Evolutionary conservation across 164 flowering plant genomes (phyloP).

Genomic region (Magnolia sinica): DNA sequence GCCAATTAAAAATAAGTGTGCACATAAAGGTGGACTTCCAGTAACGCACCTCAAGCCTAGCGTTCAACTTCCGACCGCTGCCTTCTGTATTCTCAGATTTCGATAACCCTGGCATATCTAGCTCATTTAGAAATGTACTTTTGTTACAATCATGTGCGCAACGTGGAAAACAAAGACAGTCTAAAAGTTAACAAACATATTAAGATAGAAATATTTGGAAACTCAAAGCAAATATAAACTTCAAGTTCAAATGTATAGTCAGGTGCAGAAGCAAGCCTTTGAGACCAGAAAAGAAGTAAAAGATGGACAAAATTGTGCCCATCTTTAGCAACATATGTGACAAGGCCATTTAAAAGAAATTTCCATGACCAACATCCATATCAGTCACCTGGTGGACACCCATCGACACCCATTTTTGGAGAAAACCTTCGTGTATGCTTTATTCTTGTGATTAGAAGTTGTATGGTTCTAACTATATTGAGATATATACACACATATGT

Average conservation of each 20-base stretch:
- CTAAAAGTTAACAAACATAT: background rate
- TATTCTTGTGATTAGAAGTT: too few species aligned
- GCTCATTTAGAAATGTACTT: constrained; percentile 1
- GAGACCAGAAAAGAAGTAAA: too few species aligned
- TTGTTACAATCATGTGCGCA: background rate
- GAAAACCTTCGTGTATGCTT: too few species aligned
- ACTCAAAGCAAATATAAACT: background rate
- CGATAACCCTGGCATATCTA: constrained; percentile 12
- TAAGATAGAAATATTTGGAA: background rate
- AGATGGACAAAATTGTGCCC: too few species aligned
- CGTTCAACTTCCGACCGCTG: constrained; percentile 17
- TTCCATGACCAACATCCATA: too few species aligned
- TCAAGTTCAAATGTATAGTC: background rate
- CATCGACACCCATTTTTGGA: too few species aligned
- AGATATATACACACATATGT: too few species aligned
- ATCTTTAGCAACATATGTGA: too few species aligned
- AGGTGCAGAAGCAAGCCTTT: background rate
- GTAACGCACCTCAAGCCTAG: constrained; percentile 19
- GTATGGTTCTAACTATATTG: too few species aligned
- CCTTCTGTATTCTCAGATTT: constrained; percentile 14
- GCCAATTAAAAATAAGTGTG: too few species aligned
- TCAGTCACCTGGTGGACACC: too few species aligned
- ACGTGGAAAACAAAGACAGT: background rate
- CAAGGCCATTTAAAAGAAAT: too few species aligned
- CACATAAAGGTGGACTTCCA: background rate